These are phyloP conservation scores for Leishmania braziliensis DNA, from an alignment of 208 protist species.

Conservation along the genomic window DNA sequence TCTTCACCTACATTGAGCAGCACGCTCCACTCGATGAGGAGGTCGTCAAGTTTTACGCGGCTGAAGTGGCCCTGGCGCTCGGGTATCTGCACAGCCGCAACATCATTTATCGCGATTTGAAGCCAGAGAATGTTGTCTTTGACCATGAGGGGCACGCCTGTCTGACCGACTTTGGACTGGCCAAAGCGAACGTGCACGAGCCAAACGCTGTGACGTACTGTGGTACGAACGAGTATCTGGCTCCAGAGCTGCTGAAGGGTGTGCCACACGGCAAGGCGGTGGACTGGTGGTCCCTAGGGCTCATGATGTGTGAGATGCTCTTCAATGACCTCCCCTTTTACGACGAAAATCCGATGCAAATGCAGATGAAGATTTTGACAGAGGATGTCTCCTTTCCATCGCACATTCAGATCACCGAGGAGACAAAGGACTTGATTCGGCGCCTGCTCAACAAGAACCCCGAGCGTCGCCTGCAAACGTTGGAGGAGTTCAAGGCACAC, in stretches of 20 bases:
- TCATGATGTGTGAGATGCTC: slow-evolving; percentile 97
- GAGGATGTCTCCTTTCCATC: slow-evolving; percentile 60
- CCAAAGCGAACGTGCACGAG: slow-evolving; percentile 72
- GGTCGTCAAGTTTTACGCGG: slow-evolving; percentile 91
- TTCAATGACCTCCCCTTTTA: slow-evolving; percentile 95
- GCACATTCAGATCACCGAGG: slow-evolving; percentile 46
- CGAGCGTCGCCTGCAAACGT: slow-evolving; percentile 63
- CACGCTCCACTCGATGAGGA: slow-evolving; percentile 66
- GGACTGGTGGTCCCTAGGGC: slow-evolving; percentile 98
- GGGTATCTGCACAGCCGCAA: slow-evolving; percentile 91
- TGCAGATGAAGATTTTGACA: slow-evolving; percentile 87
- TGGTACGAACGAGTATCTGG: slow-evolving; percentile 91
- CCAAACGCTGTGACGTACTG: slow-evolving; percentile 86
- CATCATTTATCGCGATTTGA: slow-evolving; percentile 94
- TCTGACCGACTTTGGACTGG: slow-evolving; percentile 92
- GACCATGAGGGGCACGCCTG: slow-evolving; percentile 86
- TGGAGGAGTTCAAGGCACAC: slow-evolving; percentile 85
- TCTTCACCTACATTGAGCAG: slow-evolving; percentile 84
- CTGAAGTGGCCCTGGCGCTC: slow-evolving; percentile 89
- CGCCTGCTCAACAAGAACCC: slow-evolving; percentile 86
- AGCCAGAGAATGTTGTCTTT: slow-evolving; percentile 92
- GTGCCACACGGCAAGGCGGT: slow-evolving; percentile 93
- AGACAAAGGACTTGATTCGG: slow-evolving; percentile 76
- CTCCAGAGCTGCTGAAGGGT: slow-evolving; percentile 93
- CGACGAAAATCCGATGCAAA: slow-evolving; percentile 80